Percentiles rank a stretch among this genome's conserved stretches.
These are phyloP conservation scores for Malus fusca DNA, from an alignment of 306 rosid species.

Conservation along the genomic window DNA sequence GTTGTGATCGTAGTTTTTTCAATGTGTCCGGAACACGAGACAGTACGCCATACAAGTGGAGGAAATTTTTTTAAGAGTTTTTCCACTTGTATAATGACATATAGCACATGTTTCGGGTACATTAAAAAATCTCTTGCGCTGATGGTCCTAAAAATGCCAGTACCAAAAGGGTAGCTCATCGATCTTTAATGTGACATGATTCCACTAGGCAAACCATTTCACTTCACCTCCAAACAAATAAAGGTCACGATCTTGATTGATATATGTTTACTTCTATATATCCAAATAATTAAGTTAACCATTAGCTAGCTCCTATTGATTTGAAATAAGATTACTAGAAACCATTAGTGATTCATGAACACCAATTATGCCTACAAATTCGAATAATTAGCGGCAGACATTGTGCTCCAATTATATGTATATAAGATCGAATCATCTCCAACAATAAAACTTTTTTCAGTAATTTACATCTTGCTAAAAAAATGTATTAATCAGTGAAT, in stretches of 20 bases:
- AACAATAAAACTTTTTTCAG: too few species aligned
- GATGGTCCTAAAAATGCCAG: constrained; percentile 23
- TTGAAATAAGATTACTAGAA: background rate
- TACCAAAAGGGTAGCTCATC: background rate
- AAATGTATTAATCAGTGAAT: too few species aligned
- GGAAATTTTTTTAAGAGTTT: background rate
- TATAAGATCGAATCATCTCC: background rate
- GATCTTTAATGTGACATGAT: background rate
- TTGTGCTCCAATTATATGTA: too few species aligned
- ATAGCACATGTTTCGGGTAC: rapidly evolving
- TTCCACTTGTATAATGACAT: too few species aligned
- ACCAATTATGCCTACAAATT: background rate
- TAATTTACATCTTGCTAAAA: too few species aligned
- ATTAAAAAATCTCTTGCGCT: background rate
- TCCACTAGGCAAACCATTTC: background rate
- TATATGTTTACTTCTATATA: background rate
- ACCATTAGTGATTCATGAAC: background rate
- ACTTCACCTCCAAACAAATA: background rate
- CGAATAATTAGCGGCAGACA: background rate
- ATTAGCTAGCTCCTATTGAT: background rate
- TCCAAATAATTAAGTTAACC: background rate
- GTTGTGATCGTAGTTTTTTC: background rate
- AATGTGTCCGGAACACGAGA: rapidly evolving
- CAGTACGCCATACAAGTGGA: rapidly evolving
- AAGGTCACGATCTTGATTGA: background rate